phyloP scores from a whole-genome alignment of 2,329 filamentous ascomycete species.

The Curvularia lunata region DNA sequence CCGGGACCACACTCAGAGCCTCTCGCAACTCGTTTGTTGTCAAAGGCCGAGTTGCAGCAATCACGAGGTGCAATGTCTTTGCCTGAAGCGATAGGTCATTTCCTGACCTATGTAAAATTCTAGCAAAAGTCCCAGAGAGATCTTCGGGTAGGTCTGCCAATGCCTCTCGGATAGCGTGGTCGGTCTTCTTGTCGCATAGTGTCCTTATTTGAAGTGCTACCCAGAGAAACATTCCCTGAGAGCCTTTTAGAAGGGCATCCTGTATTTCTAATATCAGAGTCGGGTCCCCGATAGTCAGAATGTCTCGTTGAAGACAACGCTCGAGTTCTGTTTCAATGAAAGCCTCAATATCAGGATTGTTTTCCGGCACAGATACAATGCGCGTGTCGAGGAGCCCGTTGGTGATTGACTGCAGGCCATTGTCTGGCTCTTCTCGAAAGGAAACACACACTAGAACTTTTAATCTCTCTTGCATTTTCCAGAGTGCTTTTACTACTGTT shows the following conservation, averaged over 20 bases:
- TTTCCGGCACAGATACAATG: slow-evolving; percentile 28
- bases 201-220: slow-evolving; percentile 31
- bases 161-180: slow-evolving; percentile 45
- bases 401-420: slow-evolving; percentile 4
- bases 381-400: slow-evolving; percentile 3
- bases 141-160: slow-evolving; percentile 25
- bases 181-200: slow-evolving; percentile 46
- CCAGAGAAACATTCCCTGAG: slow-evolving; percentile 40
- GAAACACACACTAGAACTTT: slow-evolving; percentile 34
- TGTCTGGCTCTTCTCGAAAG: slow-evolving; percentile 27
- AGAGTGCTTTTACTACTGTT: slow-evolving; percentile 23
- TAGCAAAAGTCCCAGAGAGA: slow-evolving; percentile 21
- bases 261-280: slow-evolving; percentile 34
- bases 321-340: slow-evolving; percentile 39
- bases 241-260: slow-evolving; percentile 28
- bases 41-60: slow-evolving; percentile 39
- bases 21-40: slow-evolving; percentile 48
- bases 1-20: slow-evolving; percentile 48
- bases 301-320: slow-evolving; percentile 21
- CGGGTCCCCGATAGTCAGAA: slow-evolving; percentile 33
- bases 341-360: slow-evolving; percentile 27
- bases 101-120: slow-evolving; percentile 12
- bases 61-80: slow-evolving; percentile 43
- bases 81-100: slow-evolving; percentile 22
- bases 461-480: slow-evolving; percentile 28